Evolutionary conservation across 352 stramenopile genomes (phyloP).

Genomic region (Globisporangium radiosum): DNA sequence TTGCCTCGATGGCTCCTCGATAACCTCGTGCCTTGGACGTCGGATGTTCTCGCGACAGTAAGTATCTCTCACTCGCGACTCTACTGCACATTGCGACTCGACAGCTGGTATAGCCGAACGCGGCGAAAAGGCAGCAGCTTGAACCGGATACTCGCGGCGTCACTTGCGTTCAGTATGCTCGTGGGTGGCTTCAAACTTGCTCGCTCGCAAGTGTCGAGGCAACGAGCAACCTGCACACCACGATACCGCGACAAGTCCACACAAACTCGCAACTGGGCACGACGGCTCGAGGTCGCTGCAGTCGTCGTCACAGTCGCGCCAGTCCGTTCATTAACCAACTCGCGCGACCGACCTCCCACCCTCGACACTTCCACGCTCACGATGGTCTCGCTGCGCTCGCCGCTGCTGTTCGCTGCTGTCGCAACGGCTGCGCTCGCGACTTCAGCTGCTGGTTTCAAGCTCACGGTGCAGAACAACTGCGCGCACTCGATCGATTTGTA

Average conservation of each 20-base stretch:
- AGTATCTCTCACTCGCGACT: too few species aligned
- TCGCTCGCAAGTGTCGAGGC: not conserved
- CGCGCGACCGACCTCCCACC: not conserved
- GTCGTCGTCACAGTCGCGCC: too few species aligned
- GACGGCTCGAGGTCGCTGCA: too few species aligned
- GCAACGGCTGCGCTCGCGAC: conserved; percentile 17
- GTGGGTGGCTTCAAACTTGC: not conserved
- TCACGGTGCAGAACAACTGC: conserved; percentile 65
- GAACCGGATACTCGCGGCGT: conserved; percentile 3
- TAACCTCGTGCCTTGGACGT: too few species aligned
- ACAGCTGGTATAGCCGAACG: conserved; percentile 9
- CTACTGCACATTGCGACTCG: not conserved
- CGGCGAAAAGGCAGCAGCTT: not conserved
- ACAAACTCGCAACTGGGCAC: too few species aligned
- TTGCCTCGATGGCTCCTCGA: too few species aligned
- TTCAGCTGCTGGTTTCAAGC: conserved; percentile 27
- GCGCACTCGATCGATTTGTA: conserved; percentile 44
- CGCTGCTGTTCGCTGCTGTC: conserved; percentile 14
- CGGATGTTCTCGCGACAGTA: too few species aligned
- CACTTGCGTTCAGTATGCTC: conserved; percentile 9
- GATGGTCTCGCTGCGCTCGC: conserved; percentile 24
- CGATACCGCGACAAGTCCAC: not conserved
- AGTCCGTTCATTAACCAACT: conserved; percentile 10
- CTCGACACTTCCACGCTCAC: not conserved
- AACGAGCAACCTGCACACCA: not conserved